Evolutionary conservation across 164 flowering plant genomes (phyloP), one percentile per base, ranked within the genome.

Genomic region (Chimonanthus salicifolius): DNA sequence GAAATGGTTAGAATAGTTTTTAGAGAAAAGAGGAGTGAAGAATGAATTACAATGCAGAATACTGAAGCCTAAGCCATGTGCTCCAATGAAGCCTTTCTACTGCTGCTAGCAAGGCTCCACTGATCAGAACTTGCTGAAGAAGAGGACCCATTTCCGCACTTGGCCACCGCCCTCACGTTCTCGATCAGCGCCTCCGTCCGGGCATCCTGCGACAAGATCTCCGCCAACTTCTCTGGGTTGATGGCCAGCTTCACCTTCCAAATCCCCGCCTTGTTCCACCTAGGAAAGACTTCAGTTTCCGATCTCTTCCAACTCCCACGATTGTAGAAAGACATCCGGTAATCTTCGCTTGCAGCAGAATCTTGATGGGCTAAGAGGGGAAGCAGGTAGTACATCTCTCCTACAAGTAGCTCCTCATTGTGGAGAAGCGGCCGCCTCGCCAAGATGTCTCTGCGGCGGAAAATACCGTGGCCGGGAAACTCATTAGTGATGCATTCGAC

Each of bases 211-310:
- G 97, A 83, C 78, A 94, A 47, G 16, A 94, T 94, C 78, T 89
- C 88, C 74, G 86, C 3, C 80, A 94, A 64, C 82, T 89, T 88
- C 76, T 86, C 86, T 2, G 92, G 89, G 62, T 83, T 85, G 4
- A 94, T 92, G 63, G 88, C 98, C 71, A 94, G 83, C 89, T 89
- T 91, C 83, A 94, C 99, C 79, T 91, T 94, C 99, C 99, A 94
- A 67, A 91, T 76, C 20, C 94, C 90, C 66, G 58, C 50, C 8
- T 54, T 71, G 18, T 62, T 79, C 18, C 70, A 62, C 68, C 85
- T 77, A 1, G 84, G 80, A n/a, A 83, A 78, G 6, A 77, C 84
- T 4, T 87, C 90, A 0, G 71, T 82, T 20, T 75, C 81, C 3
- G 84, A 80, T 68, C 88, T 83, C 82, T 82, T 88, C 63, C 83